Evolutionary conservation across 805 yeast species (phyloP).

Genomic region (Barnettozyma sp.): DNA sequence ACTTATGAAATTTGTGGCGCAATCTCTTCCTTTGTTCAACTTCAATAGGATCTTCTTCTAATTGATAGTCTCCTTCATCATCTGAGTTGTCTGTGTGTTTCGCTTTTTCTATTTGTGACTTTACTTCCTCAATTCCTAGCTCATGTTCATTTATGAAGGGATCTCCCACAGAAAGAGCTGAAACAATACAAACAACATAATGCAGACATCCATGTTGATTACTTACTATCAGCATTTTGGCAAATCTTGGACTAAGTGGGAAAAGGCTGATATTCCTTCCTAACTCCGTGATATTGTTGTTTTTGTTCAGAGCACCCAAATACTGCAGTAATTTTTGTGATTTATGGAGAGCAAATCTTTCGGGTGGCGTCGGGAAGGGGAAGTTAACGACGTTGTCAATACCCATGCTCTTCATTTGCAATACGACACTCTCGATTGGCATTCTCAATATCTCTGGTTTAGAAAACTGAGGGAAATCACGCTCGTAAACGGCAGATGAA

Average conservation of each 20-base stretch:
- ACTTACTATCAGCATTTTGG: constrained; percentile 83
- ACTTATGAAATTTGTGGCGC: constrained; percentile 48
- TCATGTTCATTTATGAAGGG: constrained; percentile 77
- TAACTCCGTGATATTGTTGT: constrained; percentile 57
- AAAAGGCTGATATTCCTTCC: constrained; percentile 85
- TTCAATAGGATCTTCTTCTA: constrained; percentile 30
- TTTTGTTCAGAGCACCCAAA: constrained; percentile 66
- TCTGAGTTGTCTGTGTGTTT: constrained; percentile 21
- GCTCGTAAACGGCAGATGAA: constrained; percentile 90
- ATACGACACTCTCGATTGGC: constrained; percentile 95
- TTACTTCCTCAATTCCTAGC: constrained; percentile 42
- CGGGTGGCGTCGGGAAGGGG: constrained; percentile 96
- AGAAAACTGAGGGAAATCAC: constrained; percentile 75
- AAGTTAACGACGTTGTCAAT: constrained; percentile 84
- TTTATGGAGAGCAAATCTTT: constrained; percentile 44
- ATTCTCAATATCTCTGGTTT: constrained; percentile 86
- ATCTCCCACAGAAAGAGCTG: constrained; percentile 90
- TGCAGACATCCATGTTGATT: constrained; percentile 83
- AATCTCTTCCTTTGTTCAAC: constrained; percentile 32
- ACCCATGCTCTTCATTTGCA: constrained; percentile 96
- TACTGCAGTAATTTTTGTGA: constrained; percentile 64
- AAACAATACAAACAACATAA: constrained; percentile 84
- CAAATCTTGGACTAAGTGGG: constrained; percentile 90
- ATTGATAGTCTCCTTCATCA: constrained; percentile 28
- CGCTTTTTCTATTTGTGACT: constrained; percentile 6